Percentiles rank a stretch among this genome's conserved stretches.
Conservation (phyloP, 2,329 filamentous ascomycete species). For the Graphiopsis chlorocephala region DNA sequence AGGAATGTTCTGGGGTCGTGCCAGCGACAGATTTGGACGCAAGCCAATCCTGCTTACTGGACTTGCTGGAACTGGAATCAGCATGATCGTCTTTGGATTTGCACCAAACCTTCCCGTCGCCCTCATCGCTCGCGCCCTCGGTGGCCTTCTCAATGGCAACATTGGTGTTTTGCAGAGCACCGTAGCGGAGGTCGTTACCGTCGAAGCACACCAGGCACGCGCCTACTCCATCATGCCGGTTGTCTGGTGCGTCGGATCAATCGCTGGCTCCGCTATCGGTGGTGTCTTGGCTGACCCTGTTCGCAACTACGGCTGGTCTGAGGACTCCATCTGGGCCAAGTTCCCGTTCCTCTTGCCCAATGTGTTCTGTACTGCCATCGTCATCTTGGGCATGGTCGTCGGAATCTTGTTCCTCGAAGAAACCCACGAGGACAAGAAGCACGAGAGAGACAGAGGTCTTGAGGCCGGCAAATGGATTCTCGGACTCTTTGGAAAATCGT, state of each 20-base stretch:
- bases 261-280: slow-evolving; percentile 87
- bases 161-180: slow-evolving; percentile 95
- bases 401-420: slow-evolving; percentile 90
- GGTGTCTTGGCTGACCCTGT: slow-evolving; percentile 86
- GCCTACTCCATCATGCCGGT: slow-evolving; percentile 98
- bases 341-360: slow-evolving; percentile 93
- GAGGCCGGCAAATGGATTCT: slow-evolving; percentile 72
- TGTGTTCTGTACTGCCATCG: slow-evolving; percentile 79
- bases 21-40: slow-evolving; percentile 88
- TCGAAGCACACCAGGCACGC: slow-evolving; percentile 88
- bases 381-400: slow-evolving; percentile 70
- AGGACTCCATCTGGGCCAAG: slow-evolving; percentile 72
- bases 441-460: slow-evolving; percentile 70
- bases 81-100: slow-evolving; percentile 91
- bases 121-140: slow-evolving; percentile 80
- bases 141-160: slow-evolving; percentile 91
- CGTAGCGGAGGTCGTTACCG: slow-evolving; percentile 87
- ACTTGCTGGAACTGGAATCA: slow-evolving; percentile 85
- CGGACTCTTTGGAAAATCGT: slow-evolving; percentile 24
- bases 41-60: slow-evolving; percentile 90
- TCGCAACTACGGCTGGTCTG: slow-evolving; percentile 57
- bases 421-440: slow-evolving; percentile 81
- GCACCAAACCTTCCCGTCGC: slow-evolving; percentile 77
- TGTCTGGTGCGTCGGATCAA: slow-evolving; percentile 96
- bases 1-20: slow-evolving; percentile 85